Conservation (phyloP, 306 rosid species). For the Macrotyloma uniflorum region DNA sequence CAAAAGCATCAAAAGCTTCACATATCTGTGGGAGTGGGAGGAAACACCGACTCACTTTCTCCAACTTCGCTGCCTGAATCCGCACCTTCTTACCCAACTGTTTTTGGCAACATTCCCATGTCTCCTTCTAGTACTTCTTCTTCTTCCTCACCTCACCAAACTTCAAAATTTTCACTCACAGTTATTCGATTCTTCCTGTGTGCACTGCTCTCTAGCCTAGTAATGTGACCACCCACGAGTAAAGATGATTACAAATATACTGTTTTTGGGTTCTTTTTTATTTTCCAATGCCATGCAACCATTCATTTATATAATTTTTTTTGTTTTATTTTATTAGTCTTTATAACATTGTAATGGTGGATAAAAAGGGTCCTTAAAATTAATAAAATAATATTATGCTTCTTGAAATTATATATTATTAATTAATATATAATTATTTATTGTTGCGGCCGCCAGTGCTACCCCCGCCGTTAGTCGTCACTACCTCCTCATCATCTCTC, state of each 20-base stretch:
- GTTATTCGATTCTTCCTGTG: constrained; percentile 36
- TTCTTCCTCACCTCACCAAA: constrained; percentile 40
- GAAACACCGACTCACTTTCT: constrained; percentile 37
- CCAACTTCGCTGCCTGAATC: constrained; percentile 37
- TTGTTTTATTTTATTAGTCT: background rate
- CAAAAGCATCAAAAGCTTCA: constrained; percentile 68
- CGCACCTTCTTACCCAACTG: constrained; percentile 71
- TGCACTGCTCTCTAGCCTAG: background rate
- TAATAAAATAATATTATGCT: no score
- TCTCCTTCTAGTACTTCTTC: constrained; percentile 20
- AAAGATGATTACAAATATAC: background rate
- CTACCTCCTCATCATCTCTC: no score
- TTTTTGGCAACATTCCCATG: constrained; percentile 68
- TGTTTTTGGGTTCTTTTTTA: background rate
- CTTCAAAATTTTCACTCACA: constrained; percentile 4
- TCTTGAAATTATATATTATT: no score
- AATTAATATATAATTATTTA: no score
- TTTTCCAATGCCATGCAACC: background rate
- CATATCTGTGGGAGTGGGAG: constrained; percentile 41
- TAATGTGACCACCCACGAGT: no score
- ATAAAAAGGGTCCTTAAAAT: no score
- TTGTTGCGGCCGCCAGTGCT: no score
- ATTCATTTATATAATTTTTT: background rate
- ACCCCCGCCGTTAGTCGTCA: no score
- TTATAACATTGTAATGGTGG: background rate